A percentile compares a stretch with the other conserved stretches of the same genome.
phyloP scores from a whole-genome alignment of 2,329 filamentous ascomycete genomes.

The Aspergillus neotritici region DNA sequence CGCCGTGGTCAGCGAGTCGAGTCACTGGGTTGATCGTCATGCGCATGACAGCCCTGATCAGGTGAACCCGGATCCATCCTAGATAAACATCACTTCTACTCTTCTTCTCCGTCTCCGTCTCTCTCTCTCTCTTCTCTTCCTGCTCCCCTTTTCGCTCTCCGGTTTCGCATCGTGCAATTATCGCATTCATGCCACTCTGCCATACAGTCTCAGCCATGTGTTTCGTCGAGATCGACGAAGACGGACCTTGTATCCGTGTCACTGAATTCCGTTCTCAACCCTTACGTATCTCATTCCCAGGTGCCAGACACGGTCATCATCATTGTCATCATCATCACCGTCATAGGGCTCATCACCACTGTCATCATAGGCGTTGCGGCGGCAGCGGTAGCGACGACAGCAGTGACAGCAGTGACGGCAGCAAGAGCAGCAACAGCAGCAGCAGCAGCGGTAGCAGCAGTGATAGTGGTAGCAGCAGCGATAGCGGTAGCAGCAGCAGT shows the following conservation, averaged over 20 bases:
- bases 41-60: constrained; percentile 3
- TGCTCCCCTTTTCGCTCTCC: too few species aligned
- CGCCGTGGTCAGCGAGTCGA: too few species aligned
- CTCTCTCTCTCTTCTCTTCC: too few species aligned
- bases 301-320: too few species aligned
- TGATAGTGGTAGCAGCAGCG: background rate
- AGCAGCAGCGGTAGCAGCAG: constrained; percentile 1
- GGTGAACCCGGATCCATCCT: constrained; percentile 7
- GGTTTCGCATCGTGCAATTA: too few species aligned
- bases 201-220: constrained; percentile 9
- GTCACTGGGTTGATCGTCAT: constrained; percentile 4
- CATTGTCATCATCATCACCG: background rate
- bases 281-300: constrained; percentile 7
- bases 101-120: too few species aligned
- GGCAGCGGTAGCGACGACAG: background rate
- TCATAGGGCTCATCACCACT: background rate
- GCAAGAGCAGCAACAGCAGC: constrained; percentile 5
- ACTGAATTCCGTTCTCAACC: constrained; percentile 8
- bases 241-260: constrained; percentile 8
- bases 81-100: background rate
- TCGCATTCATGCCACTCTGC: too few species aligned
- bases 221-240: constrained; percentile 12
- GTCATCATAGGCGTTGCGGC: background rate
- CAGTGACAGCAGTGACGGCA: background rate
- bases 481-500: constrained; percentile 6